Evolutionary conservation across 805 yeast genomes (phyloP), one percentile per base, ranked within the genome.

Genomic region (Starmerella davenportii): DNA sequence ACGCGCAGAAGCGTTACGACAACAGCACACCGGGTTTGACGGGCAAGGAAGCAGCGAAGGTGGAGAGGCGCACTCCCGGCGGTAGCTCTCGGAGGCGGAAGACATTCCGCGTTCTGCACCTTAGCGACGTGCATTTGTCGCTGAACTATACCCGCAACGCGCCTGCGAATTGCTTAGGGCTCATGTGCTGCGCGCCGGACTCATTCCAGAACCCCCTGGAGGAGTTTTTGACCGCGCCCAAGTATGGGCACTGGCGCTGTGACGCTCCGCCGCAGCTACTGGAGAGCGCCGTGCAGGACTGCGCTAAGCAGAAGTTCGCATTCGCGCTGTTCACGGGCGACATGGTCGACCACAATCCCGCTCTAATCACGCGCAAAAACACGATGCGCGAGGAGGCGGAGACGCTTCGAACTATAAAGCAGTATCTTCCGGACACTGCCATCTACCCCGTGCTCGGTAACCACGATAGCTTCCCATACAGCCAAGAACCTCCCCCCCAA

Each of bases 261-360:
- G 85, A 76, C 52, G 59, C 78, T 4, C 82, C 85, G 5, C 74
- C 69, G 43, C 53, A 70, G 15, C 57, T 76, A 46, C 59, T 76
- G 48, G 75, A 74, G 52, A 68, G 69, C 45, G 67, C 79, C 9
- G 56, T 76, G 52, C 59, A 61, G 37, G 58, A 68, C 20, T 60
- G 69, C 2, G 24, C 13, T 5, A 29, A 34, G 15, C 18, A 18
- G 4, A 55, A 61, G 16, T 75, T 67, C 48, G 76, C 73, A 38
- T 76, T 76, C 51, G 65, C 76, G 2, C 55, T 76, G 29, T 76
- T 76, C 62, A 76, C 82, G 4, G 84, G 84, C 40, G 85, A 76
- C 51, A 62, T 75, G 52, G 76, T 76, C 38, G 82, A 76, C 53
- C 85, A 76, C 51, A 71, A 67, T 40, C 50, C 60, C 11, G 62